Evolutionary conservation across 2,329 filamentous ascomycete species (phyloP).

Genomic region (Teratosphaeria pseudoeucalypti): DNA sequence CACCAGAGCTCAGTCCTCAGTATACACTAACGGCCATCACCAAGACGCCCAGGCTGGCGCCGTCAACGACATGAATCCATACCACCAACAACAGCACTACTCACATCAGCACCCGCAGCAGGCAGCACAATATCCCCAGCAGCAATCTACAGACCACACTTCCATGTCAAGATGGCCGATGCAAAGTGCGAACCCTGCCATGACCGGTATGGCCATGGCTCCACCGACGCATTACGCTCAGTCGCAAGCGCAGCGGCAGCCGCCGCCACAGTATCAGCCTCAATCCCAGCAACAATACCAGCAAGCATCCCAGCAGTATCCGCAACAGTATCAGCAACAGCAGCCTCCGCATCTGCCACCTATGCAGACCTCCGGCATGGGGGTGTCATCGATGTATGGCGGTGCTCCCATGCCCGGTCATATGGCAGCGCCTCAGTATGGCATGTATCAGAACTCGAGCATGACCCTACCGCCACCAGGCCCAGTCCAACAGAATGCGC

Average conservation of each 20-base stretch:
- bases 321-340: constrained; percentile 7
- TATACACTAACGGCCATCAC: constrained; percentile 11
- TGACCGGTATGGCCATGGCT: not conserved
- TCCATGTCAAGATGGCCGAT: not conserved
- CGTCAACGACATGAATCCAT: constrained; percentile 14
- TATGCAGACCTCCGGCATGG: constrained; percentile 3
- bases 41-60: constrained; percentile 4
- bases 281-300: constrained; percentile 6
- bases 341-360: constrained; percentile 2
- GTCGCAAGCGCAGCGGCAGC: constrained; percentile 7
- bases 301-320: constrained; percentile 8
- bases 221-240: constrained; percentile 6
- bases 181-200: not conserved
- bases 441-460: not conserved
- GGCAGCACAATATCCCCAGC: not conserved
- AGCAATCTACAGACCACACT: not conserved
- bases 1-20: constrained; percentile 1
- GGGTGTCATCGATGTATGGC: constrained; percentile 1
- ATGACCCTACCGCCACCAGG: not conserved
- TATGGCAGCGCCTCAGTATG: not conserved
- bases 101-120: constrained; percentile 2
- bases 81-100: constrained; percentile 7
- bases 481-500: not conserved
- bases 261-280: constrained; percentile 4
- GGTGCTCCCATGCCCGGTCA: not conserved